phyloP scores from a whole-genome alignment of 129 eudicot genomes.

The Rutidosis leptorrhynchoides region DNA sequence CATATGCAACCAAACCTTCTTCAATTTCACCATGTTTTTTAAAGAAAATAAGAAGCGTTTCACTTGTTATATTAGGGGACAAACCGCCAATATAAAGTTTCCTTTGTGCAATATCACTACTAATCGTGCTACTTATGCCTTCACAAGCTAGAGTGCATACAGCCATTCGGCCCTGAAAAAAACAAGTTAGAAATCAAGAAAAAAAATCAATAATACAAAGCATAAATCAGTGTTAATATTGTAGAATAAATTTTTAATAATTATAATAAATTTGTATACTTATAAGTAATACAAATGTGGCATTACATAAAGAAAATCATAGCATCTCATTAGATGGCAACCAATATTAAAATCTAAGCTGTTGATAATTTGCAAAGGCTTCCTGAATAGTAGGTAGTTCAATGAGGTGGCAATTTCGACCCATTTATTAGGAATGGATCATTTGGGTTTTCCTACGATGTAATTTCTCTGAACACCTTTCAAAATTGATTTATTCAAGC shows the following conservation, averaged over 20 bases:
- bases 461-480: background rate
- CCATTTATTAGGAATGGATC: background rate
- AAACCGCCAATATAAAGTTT: conserved; percentile 67
- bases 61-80: conserved; percentile 69
- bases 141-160: conserved; percentile 71
- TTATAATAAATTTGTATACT: too few relatives aligned
- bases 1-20: conserved; percentile 82
- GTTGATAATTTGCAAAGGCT: background rate
- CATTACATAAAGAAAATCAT: background rate
- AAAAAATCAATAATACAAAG: background rate
- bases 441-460: background rate
- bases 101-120: conserved; percentile 67
- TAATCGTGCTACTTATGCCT: conserved; percentile 42
- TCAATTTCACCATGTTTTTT: conserved; percentile 62
- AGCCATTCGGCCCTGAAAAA: conserved; percentile 68
- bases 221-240: too few relatives aligned
- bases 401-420: background rate
- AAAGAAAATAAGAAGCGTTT: conserved; percentile 52
- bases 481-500: background rate
- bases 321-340: background rate
- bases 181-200: conserved; percentile 4
- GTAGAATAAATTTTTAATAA: too few relatives aligned
- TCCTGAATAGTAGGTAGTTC: background rate
- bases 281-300: too few relatives aligned
- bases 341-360: background rate